Percentiles rank a stretch among this genome's conserved stretches.
Evolutionary conservation across 306 rosid genomes (phyloP).

Genomic region (Trifolium dubium): DNA sequence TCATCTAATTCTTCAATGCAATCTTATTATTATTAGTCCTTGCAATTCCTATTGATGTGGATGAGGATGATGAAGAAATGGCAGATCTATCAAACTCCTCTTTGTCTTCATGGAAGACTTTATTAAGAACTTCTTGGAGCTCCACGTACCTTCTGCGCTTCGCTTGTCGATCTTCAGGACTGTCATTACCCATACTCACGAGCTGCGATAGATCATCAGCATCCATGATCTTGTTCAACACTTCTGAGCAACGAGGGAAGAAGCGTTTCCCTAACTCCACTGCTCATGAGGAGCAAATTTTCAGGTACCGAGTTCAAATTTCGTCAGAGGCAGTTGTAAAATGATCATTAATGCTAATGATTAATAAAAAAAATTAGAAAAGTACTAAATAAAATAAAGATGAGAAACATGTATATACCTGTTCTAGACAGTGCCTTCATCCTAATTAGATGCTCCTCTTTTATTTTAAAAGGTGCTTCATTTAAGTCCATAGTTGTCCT

Average conservation of each 20-base stretch:
- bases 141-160: constrained; percentile 62
- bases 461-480: constrained; percentile 66
- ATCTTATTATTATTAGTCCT: constrained; percentile 38
- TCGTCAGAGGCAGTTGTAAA: too few relatives aligned
- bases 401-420: constrained; percentile 45
- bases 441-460: constrained; percentile 69
- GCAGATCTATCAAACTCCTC: constrained; percentile 54
- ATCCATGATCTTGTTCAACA: constrained; percentile 75
- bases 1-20: constrained; percentile 31
- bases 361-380: too few relatives aligned
- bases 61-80: constrained; percentile 68
- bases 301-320: too few relatives aligned
- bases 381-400: not conserved
- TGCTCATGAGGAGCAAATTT: constrained; percentile 20
- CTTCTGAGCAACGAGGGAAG: constrained; percentile 78
- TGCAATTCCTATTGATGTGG: constrained; percentile 52
- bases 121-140: constrained; percentile 59
- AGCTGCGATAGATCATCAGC: constrained; percentile 63
- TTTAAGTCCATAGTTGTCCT: constrained; percentile 64
- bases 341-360: too few relatives aligned
- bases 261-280: constrained; percentile 73
- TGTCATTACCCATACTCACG: constrained; percentile 52
- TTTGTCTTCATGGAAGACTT: constrained; percentile 71
- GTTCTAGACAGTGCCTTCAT: constrained; percentile 62
- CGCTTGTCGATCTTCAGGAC: constrained; percentile 50